phyloP scores from a whole-genome alignment of 495 filamentous ascomycete genomes.

The Symbiotaphrina buchneri region DNA sequence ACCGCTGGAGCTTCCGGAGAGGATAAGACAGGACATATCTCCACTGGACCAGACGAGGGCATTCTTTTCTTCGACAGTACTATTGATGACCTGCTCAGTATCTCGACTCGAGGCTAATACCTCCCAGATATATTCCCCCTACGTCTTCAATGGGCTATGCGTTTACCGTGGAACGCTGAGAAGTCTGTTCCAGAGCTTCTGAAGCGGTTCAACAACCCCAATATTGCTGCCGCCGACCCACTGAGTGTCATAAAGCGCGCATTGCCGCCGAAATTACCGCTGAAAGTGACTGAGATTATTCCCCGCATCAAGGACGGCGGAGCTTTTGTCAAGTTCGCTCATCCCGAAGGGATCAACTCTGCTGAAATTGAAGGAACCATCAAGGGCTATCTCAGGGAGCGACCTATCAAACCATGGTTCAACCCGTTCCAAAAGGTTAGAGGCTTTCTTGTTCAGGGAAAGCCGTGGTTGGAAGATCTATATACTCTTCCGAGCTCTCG shows the following conservation, averaged over 20 bases:
- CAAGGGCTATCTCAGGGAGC: constrained; percentile 31
- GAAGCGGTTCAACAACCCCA: constrained; percentile 36
- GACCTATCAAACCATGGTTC: constrained; percentile 73
- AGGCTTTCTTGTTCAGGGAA: constrained; percentile 47
- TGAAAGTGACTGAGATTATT: constrained; percentile 56
- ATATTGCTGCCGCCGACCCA: constrained; percentile 36
- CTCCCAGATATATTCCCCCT: constrained; percentile 64
- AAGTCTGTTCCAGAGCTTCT: constrained; percentile 34
- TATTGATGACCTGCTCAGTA: neutral
- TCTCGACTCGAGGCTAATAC: too few species aligned
- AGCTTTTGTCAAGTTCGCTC: constrained; percentile 72
- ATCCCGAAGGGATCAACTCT: constrained; percentile 25
- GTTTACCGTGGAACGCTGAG: constrained; percentile 30
- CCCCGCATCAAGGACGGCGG: constrained; percentile 80
- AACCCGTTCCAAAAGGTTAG: constrained; percentile 55
- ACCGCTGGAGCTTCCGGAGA: constrained; percentile 25
- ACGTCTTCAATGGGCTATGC: constrained; percentile 42
- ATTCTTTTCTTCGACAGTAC: constrained; percentile 80
- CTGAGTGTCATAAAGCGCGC: constrained; percentile 34
- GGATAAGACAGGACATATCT: constrained; percentile 54
- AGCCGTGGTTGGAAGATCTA: constrained; percentile 91
- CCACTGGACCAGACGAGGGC: constrained; percentile 42
- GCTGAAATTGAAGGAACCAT: constrained; percentile 34
- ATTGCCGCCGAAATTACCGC: constrained; percentile 29
- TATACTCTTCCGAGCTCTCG: constrained; percentile 55